phyloP scores from a whole-genome alignment of 1,139 yeast species.

The Saccharomyces pastorianus region DNA sequence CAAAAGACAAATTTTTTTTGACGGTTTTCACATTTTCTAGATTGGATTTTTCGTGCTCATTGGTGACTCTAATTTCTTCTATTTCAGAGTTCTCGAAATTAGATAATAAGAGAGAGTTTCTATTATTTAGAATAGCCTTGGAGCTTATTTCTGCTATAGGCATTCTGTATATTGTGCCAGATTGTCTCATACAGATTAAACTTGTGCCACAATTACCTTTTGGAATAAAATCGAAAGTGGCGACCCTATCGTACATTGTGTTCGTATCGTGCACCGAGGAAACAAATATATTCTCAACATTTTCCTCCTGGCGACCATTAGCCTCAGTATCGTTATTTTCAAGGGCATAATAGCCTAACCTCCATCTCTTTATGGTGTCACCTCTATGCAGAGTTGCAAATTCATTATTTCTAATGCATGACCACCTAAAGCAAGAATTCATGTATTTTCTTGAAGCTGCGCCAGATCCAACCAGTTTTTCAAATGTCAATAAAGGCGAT shows the following conservation, averaged over 20 bases:
- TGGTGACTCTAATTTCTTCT: slow-evolving; percentile 25
- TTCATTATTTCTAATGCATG: slow-evolving; percentile 61
- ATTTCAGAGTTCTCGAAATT: slow-evolving; percentile 43
- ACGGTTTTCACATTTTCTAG: slow-evolving; percentile 15
- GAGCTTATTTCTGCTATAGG: slow-evolving; percentile 62
- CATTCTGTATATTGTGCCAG: slow-evolving; percentile 82
- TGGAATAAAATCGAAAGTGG: slow-evolving; percentile 76
- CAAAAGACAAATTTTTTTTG: slow-evolving; percentile 25
- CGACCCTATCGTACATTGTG: slow-evolving; percentile 72
- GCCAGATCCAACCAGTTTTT: slow-evolving; percentile 47
- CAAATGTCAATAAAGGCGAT: slow-evolving; percentile 59
- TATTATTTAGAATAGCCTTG: slow-evolving; percentile 57
- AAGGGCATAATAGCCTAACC: slow-evolving; percentile 43
- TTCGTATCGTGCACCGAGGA: slow-evolving; percentile 67
- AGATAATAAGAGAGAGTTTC: slow-evolving; percentile 58
- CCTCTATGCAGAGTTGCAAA: slow-evolving; percentile 77
- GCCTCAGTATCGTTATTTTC: slow-evolving; percentile 12
- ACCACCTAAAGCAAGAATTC: slow-evolving; percentile 63
- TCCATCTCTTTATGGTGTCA: slow-evolving; percentile 73
- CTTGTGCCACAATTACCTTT: slow-evolving; percentile 39
- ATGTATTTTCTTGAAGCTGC: slow-evolving; percentile 56
- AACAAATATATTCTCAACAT: slow-evolving; percentile 57
- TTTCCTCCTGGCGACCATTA: slow-evolving; percentile 11
- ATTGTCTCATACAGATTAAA: slow-evolving; percentile 79
- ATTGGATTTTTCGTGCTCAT: slow-evolving; percentile 35